phyloP scores from a whole-genome alignment of 371 early-diverging fungal species.

The Zychaea mexicana region DNA sequence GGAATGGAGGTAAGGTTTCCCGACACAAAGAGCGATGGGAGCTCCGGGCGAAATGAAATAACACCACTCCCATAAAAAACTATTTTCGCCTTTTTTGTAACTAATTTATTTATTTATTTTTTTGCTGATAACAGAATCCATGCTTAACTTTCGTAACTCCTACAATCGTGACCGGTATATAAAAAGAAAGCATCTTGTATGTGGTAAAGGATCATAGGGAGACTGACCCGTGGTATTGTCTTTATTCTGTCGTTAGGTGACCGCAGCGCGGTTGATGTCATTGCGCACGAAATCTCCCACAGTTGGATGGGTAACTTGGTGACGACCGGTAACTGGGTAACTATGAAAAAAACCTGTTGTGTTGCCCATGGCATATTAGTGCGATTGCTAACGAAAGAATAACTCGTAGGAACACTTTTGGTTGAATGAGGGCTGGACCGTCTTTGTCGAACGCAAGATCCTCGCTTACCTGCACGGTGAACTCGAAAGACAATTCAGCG shows the following conservation, averaged over 20 bases:
- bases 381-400: no score
- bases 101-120: slow-evolving; percentile 8
- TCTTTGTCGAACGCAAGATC: slow-evolving; percentile 95
- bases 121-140: slow-evolving; percentile 71
- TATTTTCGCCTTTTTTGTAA: slow-evolving; percentile 4
- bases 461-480: slow-evolving; percentile 79
- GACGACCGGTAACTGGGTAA: slow-evolving; percentile 88
- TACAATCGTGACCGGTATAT: slow-evolving; percentile 82
- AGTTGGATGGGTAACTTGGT: slow-evolving; percentile 98
- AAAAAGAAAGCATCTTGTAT: not conserved
- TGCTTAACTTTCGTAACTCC: slow-evolving; percentile 90
- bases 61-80: not conserved
- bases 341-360: no score
- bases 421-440: slow-evolving; percentile 96
- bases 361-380: no score
- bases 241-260: slow-evolving; percentile 54
- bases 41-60: not conserved
- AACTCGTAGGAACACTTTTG: slow-evolving; percentile 79
- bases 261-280: slow-evolving; percentile 93
- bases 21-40: not conserved
- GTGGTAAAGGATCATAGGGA: not conserved
- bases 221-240: not conserved
- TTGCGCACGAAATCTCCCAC: slow-evolving; percentile 97
- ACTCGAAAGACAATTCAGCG: slow-evolving; percentile 79
- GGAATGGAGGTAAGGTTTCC: slow-evolving; percentile 84